Evolutionary conservation across 805 yeast genomes (phyloP).

Genomic region (Millerozyma acaciae): DNA sequence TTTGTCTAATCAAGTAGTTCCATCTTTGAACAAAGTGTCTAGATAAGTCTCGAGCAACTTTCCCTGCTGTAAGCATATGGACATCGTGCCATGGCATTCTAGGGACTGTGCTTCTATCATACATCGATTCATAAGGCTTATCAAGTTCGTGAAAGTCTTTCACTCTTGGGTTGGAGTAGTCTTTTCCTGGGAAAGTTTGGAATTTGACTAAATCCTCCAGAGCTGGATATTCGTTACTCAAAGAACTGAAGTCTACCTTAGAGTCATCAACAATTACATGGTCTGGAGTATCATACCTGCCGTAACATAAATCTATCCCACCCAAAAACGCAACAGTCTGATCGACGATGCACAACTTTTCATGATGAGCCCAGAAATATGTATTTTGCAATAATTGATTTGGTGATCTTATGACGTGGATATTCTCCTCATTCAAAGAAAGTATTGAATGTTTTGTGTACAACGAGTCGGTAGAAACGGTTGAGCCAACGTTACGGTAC

Average conservation of each 20-base stretch:
- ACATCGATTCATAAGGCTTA: conserved; percentile 87
- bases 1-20: conserved; percentile 90
- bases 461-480: conserved; percentile 88
- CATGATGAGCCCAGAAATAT: conserved; percentile 99
- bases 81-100: conserved; percentile 99
- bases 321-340: conserved; percentile 88
- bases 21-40: conserved; percentile 97
- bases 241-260: conserved; percentile 28
- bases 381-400: conserved; percentile 91
- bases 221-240: conserved; percentile 28
- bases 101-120: conserved; percentile 74
- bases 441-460: conserved; percentile 93
- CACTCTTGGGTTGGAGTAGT: conserved; percentile 92
- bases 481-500: conserved; percentile 89
- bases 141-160: conserved; percentile 80
- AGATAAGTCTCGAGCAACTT: conserved; percentile 86
- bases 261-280: conserved; percentile 83
- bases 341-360: conserved; percentile 82
- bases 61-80: conserved; percentile 93
- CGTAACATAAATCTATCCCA: conserved; percentile 93
- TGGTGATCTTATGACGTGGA: conserved; percentile 90
- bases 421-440: conserved; percentile 72
- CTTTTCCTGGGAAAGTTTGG: conserved; percentile 92
- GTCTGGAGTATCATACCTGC: conserved; percentile 95
- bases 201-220: conserved; percentile 43